Evolutionary conservation across 495 filamentous ascomycete genomes (phyloP), one percentile per base, ranked within the genome.

Genomic region (Apodospora peruviana): DNA sequence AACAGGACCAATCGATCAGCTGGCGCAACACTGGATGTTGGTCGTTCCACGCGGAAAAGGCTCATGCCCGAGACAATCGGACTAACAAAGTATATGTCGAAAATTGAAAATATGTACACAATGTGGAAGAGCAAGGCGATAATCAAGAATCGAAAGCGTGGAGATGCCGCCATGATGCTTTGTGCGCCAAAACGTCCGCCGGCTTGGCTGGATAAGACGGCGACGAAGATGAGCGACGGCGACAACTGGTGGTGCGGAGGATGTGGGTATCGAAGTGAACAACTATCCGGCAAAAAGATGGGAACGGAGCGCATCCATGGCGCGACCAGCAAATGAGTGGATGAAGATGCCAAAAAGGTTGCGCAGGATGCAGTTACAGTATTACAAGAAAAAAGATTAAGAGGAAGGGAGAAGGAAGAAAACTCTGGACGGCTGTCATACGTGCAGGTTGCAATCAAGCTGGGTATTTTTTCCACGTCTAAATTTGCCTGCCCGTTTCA

Each of bases 1-100:
- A 93, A 94, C 11, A 99, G 79, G 45, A 99, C 85, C 40, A 99
- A 79, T 45, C 94, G 82, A 68, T 88, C 85, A 4, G 94, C 91
- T 21, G 93, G 93, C 12, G 90, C 79, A 65, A 84, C 79, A n/a
- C 61, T 64, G 34, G 70, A 73, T 18, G 69, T 49, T 29, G 81
- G 70, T 43, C 85, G 73, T 39, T 90, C 81, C 35, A 93, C 76
- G 27, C 68, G 69, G 69, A 87, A 91, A 43, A 87, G 76, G 55
- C 76, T 80, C 94, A 99, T 97, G 59, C 94, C 94, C 76, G 82
- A 85, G 32, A 97, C 94, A 56, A 99, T 94, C 16, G 94, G 94
- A 61, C 90, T 96, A 55, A 96, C 89, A 64, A 99, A 99, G 71
- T 99, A 99, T 53, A 97, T 95, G 65, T 97, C 94, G 67, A 99